A percentile compares a stretch with the other conserved stretches of the same genome.
phyloP scores from a whole-genome alignment of 2,329 filamentous ascomycete species.

The Pseudogymnoascus pannorum region DNA sequence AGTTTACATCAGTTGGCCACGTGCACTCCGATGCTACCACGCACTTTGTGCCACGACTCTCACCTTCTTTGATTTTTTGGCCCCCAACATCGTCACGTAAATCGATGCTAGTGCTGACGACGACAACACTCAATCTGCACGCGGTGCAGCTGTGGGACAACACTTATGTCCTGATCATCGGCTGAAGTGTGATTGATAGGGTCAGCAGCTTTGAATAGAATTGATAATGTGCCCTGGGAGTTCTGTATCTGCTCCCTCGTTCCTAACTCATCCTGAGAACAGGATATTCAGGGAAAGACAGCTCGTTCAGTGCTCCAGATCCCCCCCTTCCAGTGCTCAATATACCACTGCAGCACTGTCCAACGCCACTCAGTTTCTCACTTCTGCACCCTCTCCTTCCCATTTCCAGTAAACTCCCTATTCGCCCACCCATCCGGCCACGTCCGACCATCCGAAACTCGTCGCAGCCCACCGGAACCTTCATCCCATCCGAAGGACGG shows the following conservation, averaged over 20 bases:
- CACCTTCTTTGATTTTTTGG: neutral
- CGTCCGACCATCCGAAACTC: neutral
- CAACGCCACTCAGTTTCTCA: neutral
- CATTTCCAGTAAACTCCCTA: neutral
- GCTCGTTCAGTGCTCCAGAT: neutral
- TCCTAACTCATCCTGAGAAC: neutral
- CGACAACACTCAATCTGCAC: neutral
- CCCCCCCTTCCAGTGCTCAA: neutral
- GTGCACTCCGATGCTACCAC: neutral
- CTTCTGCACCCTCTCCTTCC: neutral
- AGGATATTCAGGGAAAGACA: neutral
- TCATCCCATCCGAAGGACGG: neutral
- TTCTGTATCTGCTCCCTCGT: neutral
- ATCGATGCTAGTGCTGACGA: conserved; percentile 3
- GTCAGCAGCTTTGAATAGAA: neutral
- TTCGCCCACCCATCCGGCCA: no score
- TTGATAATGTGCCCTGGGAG: neutral
- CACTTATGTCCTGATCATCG: neutral
- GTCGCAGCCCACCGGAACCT: neutral
- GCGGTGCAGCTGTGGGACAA: neutral
- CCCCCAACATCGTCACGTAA: neutral
- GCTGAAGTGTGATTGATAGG: neutral
- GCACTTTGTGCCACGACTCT: neutral
- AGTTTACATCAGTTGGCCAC: neutral
- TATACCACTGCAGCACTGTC: neutral